A percentile compares a stretch with the other conserved stretches of the same genome.
These are phyloP conservation scores for Mycena capillaripes DNA, from an alignment of 768 basidiomycete genomes.

Conservation along the genomic window DNA sequence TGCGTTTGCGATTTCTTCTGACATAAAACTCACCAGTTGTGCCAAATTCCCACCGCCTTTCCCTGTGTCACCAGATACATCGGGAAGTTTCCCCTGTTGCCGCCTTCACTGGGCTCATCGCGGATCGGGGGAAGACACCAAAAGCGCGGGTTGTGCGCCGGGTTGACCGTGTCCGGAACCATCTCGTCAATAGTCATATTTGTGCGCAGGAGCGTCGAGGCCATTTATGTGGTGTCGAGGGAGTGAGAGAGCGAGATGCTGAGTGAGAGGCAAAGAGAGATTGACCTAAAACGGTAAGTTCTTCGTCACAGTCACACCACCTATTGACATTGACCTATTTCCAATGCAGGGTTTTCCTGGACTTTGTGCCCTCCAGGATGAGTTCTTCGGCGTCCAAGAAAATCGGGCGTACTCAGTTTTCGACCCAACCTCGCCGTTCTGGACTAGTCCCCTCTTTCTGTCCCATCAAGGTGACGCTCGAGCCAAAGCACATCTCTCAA, in stretches of 20 bases:
- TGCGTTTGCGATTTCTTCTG: too few species aligned
- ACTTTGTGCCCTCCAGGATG: not conserved
- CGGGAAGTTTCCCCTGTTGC: not conserved
- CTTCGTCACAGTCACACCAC: not conserved
- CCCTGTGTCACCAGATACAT: conserved; percentile 4
- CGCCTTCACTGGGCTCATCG: not conserved
- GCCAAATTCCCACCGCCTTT: not conserved
- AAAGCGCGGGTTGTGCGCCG: not conserved
- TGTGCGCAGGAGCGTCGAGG: not conserved
- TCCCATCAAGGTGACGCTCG: not conserved
- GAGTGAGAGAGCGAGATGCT: not conserved
- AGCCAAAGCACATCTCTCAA: not conserved
- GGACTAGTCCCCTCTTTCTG: not conserved
- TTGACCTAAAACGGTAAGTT: not conserved
- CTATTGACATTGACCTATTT: too few species aligned
- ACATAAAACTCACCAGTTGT: not conserved
- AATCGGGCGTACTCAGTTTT: too few species aligned
- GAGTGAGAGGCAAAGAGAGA: too few species aligned
- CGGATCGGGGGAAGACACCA: conserved; percentile 1
- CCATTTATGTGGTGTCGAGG: not conserved
- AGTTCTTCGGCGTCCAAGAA: not conserved
- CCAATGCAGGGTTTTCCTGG: not conserved
- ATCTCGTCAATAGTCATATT: not conserved
- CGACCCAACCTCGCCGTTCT: not conserved
- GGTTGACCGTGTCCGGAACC: not conserved